Conservation (phyloP, 2,329 filamentous ascomycete genomes). For the Verticillium albo-atrum region DNA sequence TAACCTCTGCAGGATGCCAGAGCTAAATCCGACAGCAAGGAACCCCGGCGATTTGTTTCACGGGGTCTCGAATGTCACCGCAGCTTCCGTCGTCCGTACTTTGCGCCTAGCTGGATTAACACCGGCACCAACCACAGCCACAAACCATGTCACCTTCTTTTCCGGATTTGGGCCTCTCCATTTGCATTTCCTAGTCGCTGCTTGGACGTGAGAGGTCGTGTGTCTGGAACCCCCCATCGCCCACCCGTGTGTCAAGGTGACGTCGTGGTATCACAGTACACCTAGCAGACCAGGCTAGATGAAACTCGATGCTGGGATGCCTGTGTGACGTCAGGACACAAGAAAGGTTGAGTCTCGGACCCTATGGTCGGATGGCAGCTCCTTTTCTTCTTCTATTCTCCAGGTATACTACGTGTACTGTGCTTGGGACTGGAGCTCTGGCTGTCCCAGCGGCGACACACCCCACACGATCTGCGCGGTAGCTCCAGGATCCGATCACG, state of each 20-base stretch:
- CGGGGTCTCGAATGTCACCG: background rate
- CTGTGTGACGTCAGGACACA: background rate
- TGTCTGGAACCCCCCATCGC: background rate
- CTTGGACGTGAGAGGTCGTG: too few species aligned
- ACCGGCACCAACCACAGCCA: background rate
- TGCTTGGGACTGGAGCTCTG: background rate
- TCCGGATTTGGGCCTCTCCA: too few species aligned
- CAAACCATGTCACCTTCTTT: background rate
- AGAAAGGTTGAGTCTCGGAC: background rate
- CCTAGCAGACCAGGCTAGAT: background rate
- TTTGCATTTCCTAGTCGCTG: too few species aligned
- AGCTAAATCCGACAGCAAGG: background rate
- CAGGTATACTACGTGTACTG: too few species aligned
- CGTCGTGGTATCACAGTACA: background rate
- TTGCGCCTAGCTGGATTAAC: background rate
- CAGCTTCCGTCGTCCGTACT: background rate
- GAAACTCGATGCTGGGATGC: background rate
- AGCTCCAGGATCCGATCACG: background rate
- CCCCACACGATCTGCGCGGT: background rate
- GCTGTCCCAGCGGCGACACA: background rate
- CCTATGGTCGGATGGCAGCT: background rate
- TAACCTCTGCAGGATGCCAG: background rate
- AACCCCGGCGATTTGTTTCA: background rate
- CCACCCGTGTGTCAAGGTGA: background rate
- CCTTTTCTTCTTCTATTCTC: background rate